These are phyloP conservation scores for Gaultheria prostrata DNA, from an alignment of 148 eudicot genomes.

Conservation along the genomic window DNA sequence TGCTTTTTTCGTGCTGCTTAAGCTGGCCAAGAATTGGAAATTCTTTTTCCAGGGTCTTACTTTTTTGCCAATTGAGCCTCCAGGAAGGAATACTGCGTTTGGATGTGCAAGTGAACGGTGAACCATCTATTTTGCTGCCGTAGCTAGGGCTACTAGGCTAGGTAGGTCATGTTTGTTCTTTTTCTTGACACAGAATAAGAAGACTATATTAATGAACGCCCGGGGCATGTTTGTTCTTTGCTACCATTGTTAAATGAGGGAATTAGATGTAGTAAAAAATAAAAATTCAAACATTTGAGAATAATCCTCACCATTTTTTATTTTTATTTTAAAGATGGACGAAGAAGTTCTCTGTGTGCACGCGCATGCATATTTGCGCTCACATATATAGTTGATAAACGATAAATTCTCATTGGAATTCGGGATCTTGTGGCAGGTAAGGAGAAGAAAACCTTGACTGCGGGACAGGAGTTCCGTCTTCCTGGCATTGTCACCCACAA, in stretches of 20 bases:
- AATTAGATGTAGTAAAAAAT: not conserved
- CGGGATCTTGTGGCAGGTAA: not conserved
- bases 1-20: not conserved
- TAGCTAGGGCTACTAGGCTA: not conserved
- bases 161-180: too few relatives aligned
- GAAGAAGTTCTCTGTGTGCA: not conserved
- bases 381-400: not conserved
- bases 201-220: too few relatives aligned
- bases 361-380: too few relatives aligned
- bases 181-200: too few relatives aligned
- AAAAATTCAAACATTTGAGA: too few relatives aligned
- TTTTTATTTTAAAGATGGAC: too few relatives aligned
- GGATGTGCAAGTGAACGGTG: conserved; percentile 4
- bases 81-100: not conserved
- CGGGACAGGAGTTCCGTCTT: not conserved
- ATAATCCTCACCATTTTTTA: too few relatives aligned
- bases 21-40: not conserved
- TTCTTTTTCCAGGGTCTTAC: not conserved
- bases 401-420: not conserved
- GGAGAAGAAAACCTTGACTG: not conserved
- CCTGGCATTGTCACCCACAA: not conserved
- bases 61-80: not conserved
- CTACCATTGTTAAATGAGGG: not conserved
- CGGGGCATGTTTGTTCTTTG: not conserved
- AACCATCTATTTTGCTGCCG: not conserved